Base-by-base conservation (phyloP, 1,139 yeast genomes). In the Debaryomyces fabryi region DNA sequence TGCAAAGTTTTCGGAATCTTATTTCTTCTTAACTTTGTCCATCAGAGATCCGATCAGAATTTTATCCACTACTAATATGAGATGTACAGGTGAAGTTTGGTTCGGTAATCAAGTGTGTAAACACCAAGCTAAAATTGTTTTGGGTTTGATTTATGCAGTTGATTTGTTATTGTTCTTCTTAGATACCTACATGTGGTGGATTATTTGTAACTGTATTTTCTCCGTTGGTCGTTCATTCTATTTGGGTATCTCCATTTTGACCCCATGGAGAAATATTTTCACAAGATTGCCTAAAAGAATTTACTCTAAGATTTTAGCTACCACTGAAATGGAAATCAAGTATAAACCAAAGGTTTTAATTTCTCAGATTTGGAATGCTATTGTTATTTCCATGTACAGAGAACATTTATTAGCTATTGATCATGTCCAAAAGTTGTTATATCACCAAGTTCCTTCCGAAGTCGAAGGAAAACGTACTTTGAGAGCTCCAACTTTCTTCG, bases 201-300 rank as follows among this genome's bases (percentile, higher is more conserved):
- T 93, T 79, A 79, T 93, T 60, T 86, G 89, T 71, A 93, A 92
- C 83, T 88, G 96, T 71, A 82, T 90, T 60, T 91, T 89, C 82
- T 92, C 98, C 53, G 91, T 93, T 64, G 97, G 96, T 62, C 89
- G 97, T 69, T 93, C 98, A 24, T 93, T 93, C 82, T 93, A 92
- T 79, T 81, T 93, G 71, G 99, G 99, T 86, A 91, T 93, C 63
- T 93, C 98, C 46, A 92, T 93, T 58, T 86, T 92, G 79, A 93
- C 99, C 48, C 99, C 99, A 53, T 93, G 99, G 99, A 88, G 98
- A 84, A 93, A 93, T 70, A 92, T 93, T 63, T 93, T 92, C 79
- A 86, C 97, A 53, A 86, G 99, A 72, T 80, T 93, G 67, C 99
- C 99, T 69, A 93, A 93, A 84, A 89, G 99, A 84, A 90, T 93